These are phyloP conservation scores for Oxytropis ochrocephala DNA, from an alignment of 306 rosid species.

Conservation along the genomic window DNA sequence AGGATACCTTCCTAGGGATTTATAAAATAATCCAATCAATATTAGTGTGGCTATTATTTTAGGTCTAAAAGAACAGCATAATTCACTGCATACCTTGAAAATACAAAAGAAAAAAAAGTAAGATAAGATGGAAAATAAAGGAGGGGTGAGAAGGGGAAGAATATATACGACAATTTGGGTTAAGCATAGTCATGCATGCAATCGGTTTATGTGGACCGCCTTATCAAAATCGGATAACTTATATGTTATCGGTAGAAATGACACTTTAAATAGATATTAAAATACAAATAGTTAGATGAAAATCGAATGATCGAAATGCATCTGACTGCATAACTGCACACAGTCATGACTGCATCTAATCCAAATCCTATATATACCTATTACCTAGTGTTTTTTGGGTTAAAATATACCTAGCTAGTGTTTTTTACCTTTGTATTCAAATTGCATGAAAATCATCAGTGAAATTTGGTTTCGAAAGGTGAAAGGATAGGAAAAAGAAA, in stretches of 20 bases:
- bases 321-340: too few species aligned
- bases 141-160: background rate
- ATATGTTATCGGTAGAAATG: too few species aligned
- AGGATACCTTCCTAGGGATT: constrained; percentile 74
- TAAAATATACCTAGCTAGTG: too few species aligned
- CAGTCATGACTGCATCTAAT: too few species aligned
- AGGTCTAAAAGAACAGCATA: constrained; percentile 30
- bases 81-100: constrained; percentile 57
- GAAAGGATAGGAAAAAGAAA: constrained; percentile 50
- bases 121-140: constrained; percentile 14
- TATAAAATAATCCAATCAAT: constrained; percentile 39
- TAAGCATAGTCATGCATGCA: too few species aligned
- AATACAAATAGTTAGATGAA: too few species aligned
- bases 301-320: too few species aligned
- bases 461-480: constrained; percentile 45
- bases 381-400: too few species aligned
- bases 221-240: too few species aligned
- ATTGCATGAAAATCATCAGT: constrained; percentile 60
- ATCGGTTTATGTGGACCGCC: too few species aligned
- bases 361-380: too few species aligned
- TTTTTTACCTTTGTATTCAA: constrained; percentile 30
- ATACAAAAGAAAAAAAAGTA: constrained; percentile 18
- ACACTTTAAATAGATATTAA: too few species aligned
- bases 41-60: constrained; percentile 26
- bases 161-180: background rate